These are phyloP conservation scores for Hyphopichia homilentoma DNA, from an alignment of 805 yeast genomes.

Conservation along the genomic window DNA sequence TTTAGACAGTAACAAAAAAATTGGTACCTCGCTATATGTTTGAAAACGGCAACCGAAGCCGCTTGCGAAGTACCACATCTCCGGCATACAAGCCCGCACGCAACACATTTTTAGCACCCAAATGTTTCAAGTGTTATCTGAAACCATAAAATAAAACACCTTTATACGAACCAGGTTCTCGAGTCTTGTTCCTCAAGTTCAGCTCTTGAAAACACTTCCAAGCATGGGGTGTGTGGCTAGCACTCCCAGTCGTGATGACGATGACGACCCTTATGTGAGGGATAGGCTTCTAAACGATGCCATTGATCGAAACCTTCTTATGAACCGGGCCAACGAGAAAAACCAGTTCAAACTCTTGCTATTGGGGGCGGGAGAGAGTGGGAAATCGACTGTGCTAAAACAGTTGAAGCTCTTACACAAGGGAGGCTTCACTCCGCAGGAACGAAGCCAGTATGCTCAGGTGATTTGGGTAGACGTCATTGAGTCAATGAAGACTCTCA, in stretches of 20 bases:
- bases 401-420: constrained; percentile 84
- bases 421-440: constrained; percentile 77
- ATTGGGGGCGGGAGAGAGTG: constrained; percentile 94
- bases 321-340: constrained; percentile 48
- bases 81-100: no score
- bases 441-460: constrained; percentile 74
- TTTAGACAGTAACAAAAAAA: no score
- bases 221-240: constrained; percentile 77
- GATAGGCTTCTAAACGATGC: constrained; percentile 56
- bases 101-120: no score
- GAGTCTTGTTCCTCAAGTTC: no score
- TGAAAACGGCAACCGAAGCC: no score
- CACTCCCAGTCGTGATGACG: constrained; percentile 32
- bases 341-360: constrained; percentile 67
- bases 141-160: no score
- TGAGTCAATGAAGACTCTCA: constrained; percentile 71
- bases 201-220: no score
- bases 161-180: no score
- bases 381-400: constrained; percentile 88
- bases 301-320: constrained; percentile 59
- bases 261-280: constrained; percentile 50
- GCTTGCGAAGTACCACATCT: no score
- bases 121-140: no score
- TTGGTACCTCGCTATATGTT: no score
- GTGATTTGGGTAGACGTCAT: constrained; percentile 93